Conservation (phyloP, 495 filamentous ascomycete genomes). For the Penicillium riverlandense region DNA sequence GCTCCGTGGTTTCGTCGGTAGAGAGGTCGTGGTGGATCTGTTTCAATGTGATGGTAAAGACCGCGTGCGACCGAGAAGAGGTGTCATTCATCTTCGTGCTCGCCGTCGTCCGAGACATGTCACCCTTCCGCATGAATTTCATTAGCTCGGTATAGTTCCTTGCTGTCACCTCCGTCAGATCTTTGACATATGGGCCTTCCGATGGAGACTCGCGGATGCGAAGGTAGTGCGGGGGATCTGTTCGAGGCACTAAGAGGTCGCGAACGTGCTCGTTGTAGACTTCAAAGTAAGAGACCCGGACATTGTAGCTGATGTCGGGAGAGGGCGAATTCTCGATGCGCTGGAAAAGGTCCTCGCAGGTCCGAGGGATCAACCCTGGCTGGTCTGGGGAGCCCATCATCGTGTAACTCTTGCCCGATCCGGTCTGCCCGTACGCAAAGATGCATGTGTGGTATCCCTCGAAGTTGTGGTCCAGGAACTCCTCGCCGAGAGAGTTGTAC, state of each 20-base stretch:
- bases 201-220: conserved; percentile 94
- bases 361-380: conserved; percentile 92
- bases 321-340: conserved; percentile 79
- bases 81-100: conserved; percentile 99
- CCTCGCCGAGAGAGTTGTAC: conserved; percentile 90
- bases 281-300: conserved; percentile 97
- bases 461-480: conserved; percentile 98
- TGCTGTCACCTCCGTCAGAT: conserved; percentile 86
- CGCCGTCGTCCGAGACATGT: conserved; percentile 81
- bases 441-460: conserved; percentile 99
- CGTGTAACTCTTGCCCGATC: conserved; percentile 95
- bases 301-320: conserved; percentile 88
- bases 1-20: conserved; percentile 92
- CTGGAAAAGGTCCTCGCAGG: conserved; percentile 93
- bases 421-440: conserved; percentile 97
- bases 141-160: conserved; percentile 76
- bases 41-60: conserved; percentile 96
- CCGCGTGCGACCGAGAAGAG: conserved; percentile 85
- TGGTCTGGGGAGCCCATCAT: conserved; percentile 95
- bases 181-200: conserved; percentile 97
- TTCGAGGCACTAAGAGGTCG: conserved; percentile 75
- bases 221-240: conserved; percentile 79
- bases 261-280: conserved; percentile 99
- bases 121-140: conserved; percentile 83
- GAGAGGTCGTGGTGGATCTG: conserved; percentile 93